Base-by-base conservation (phyloP, 495 filamentous ascomycete species). In the Emericellopsis terricola region DNA sequence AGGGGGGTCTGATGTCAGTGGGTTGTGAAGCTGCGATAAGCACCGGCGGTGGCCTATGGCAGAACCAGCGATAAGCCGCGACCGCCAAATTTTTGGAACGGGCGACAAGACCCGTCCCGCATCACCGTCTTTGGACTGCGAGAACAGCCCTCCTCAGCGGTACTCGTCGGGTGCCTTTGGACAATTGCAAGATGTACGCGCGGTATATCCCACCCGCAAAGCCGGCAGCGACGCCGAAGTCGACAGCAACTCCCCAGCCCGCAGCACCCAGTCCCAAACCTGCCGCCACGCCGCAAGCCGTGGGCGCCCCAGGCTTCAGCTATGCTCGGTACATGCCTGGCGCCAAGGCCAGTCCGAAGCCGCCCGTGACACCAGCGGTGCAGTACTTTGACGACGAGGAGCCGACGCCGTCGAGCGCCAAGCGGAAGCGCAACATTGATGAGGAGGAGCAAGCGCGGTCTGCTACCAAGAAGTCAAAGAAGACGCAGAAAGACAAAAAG, bases 291-390 rank as follows among this genome's bases (percentile, higher is more conserved):
- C 36, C 40, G n/a, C 44, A 47, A 37, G 39, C 44, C 13, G 45
- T 40, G 3, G 24, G 16, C 18, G 21, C 4, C 3, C 20, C 21
- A 16, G 33, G 33, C 15, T 23, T 35, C 14, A 41, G 49, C 10
- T 64, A 65, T 36, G 51, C 57, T 4, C 57, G 60, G 51, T 60
- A 64, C 35, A 55, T 64, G 2, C 53, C 51, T 14, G 47, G 48
- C 26, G 37, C 38, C 3, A 46, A 45, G 31, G 5, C 33, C 3
- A 6, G 16, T 4, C 20, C 21, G 9, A 13, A 35, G 11, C 20
- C 39, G 6, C 33, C 14, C n/a, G 38, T 41, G 4, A n/a, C 19
- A n/a, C 26, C 33, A 19, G 29, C 40, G 15, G 29, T 37, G 31
- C 27, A 39, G 14, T 28, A 16, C 20, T 19, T 16, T 7, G 30